These are phyloP conservation scores for Platanthera guangdongensis DNA, from an alignment of 106 monocot genomes.

Conservation along the genomic window DNA sequence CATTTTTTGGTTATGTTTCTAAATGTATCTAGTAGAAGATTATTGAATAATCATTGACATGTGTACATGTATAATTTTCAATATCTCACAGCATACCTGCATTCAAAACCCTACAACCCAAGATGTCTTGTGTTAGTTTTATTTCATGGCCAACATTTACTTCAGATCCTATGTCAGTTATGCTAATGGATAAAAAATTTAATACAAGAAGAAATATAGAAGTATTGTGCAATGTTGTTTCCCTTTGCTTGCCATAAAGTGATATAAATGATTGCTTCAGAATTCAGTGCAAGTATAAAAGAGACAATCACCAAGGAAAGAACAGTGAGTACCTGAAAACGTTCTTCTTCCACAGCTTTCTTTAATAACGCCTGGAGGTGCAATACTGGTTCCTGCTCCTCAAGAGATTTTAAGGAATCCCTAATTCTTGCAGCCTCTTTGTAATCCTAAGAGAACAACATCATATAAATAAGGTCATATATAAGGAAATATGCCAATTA, in stretches of 20 bases:
- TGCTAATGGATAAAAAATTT: not conserved
- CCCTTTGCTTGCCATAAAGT: not conserved
- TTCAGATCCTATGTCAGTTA: too few relatives aligned
- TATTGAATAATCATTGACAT: too few relatives aligned
- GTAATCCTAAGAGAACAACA: constrained; percentile 35
- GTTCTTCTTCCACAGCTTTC: constrained; percentile 52
- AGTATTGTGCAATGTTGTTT: not conserved
- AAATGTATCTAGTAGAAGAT: too few relatives aligned
- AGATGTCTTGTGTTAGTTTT: too few relatives aligned
- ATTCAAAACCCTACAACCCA: too few relatives aligned
- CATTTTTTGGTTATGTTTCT: too few relatives aligned
- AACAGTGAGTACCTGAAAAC: constrained; percentile 41
- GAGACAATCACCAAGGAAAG: not conserved
- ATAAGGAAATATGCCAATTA: not conserved
- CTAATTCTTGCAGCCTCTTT: constrained; percentile 72
- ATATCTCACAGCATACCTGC: too few relatives aligned
- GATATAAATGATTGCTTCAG: not conserved
- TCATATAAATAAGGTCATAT: not conserved
- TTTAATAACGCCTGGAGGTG: constrained; percentile 40
- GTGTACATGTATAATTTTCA: too few relatives aligned
- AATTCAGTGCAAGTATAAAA: not conserved
- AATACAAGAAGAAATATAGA: not conserved
- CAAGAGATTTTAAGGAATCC: constrained; percentile 59
- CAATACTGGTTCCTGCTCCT: constrained; percentile 61
- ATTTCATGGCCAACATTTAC: too few relatives aligned